Conservation (phyloP, 805 yeast genomes). For the Sporopachydermia quercuum region DNA sequence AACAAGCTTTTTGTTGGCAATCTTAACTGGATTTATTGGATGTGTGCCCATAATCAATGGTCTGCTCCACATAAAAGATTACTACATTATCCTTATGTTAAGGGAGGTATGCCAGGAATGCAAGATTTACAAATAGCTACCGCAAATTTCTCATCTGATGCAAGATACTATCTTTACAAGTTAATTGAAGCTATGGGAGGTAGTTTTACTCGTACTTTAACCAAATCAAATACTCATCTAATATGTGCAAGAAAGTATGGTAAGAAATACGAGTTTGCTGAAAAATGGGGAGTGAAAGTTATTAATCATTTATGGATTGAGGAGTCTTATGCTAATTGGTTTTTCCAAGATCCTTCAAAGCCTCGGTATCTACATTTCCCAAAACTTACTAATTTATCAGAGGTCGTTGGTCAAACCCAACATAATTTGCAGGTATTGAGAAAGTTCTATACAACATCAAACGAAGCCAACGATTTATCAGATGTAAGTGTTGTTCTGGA, state of each 20-base stretch:
- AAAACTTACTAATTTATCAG: constrained; percentile 24
- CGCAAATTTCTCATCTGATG: constrained; percentile 77
- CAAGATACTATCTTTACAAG: constrained; percentile 54
- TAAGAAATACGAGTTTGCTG: constrained; percentile 60
- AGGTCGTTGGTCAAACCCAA: constrained; percentile 37
- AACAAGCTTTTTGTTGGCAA: constrained; percentile 40
- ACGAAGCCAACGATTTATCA: constrained; percentile 1
- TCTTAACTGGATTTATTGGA: constrained; percentile 59
- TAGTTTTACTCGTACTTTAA: constrained; percentile 45
- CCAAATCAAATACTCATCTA: constrained; percentile 57
- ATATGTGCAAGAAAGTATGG: constrained; percentile 58
- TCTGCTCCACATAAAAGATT: constrained; percentile 38
- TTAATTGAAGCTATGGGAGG: constrained; percentile 65
- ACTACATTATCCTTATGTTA: constrained; percentile 57
- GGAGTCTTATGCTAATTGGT: constrained; percentile 56
- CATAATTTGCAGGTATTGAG: constrained; percentile 27
- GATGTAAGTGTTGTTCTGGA: not conserved
- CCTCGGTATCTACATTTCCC: constrained; percentile 36
- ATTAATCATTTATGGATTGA: constrained; percentile 86
- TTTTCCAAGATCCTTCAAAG: constrained; percentile 26
- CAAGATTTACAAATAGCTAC: constrained; percentile 42
- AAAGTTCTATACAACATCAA: constrained; percentile 19
- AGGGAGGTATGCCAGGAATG: constrained; percentile 37
- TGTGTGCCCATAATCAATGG: constrained; percentile 42
- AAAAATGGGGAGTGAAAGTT: constrained; percentile 48